Conservation (phyloP, 768 basidiomycete genomes). For the Suillus sp. region DNA sequence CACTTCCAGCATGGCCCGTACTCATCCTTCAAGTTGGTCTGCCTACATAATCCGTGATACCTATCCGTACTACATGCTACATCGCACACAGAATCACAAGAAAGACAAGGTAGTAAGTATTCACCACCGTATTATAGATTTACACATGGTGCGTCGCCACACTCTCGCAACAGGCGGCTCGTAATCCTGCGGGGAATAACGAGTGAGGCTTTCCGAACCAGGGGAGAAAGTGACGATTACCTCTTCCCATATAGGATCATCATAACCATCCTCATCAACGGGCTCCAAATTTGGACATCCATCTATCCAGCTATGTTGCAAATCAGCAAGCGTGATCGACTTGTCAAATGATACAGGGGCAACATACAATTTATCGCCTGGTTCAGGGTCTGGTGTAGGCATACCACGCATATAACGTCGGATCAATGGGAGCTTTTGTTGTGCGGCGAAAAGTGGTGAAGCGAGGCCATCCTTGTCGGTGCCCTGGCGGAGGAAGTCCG, state of each 20-base stretch:
- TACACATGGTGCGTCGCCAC: slow-evolving; percentile 2
- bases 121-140: not conserved
- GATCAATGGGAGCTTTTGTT: slow-evolving; percentile 13
- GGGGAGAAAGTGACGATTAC: not conserved
- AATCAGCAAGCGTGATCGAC: not conserved
- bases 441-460: slow-evolving; percentile 29
- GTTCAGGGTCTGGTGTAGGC: slow-evolving; percentile 13
- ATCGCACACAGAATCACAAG: not conserved
- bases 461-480: slow-evolving; percentile 22
- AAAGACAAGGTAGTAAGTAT: not conserved
- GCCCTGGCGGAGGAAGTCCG: slow-evolving; percentile 26
- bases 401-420: slow-evolving; percentile 20
- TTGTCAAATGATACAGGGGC: not conserved
- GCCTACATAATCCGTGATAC: not conserved
- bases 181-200: not conserved
- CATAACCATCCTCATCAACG: slow-evolving; percentile 28
- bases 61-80: not conserved
- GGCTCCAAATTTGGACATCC: slow-evolving; percentile 23
- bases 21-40: not conserved
- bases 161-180: not conserved
- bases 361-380: slow-evolving; percentile 25
- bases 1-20: not conserved
- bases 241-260: slow-evolving; percentile 19
- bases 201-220: not conserved
- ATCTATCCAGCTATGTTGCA: slow-evolving; percentile 27